These are phyloP conservation scores for Cynanchum wilfordii DNA, from an alignment of 257 asterid species.

Conservation along the genomic window DNA sequence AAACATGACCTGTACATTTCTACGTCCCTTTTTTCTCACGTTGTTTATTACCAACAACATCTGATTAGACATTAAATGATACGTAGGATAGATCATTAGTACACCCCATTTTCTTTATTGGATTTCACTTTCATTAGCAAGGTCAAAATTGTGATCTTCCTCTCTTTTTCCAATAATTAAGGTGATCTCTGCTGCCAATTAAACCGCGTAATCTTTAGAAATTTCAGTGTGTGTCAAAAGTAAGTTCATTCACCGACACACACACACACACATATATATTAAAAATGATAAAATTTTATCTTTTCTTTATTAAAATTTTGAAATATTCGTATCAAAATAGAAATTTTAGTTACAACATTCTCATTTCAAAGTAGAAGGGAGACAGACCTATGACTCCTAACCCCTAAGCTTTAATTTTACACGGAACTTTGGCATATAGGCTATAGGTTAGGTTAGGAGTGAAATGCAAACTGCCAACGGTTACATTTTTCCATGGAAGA, in stretches of 20 bases:
- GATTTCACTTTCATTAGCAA: too few relatives aligned
- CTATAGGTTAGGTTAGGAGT: background rate
- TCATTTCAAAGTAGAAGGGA: too few relatives aligned
- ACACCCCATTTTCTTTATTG: background rate
- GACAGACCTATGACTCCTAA: too few relatives aligned
- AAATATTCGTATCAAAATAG: too few relatives aligned
- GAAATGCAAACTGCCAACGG: background rate
- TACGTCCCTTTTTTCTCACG: background rate
- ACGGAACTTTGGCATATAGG: slow-evolving; percentile 4
- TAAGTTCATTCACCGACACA: background rate
- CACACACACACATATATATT: background rate
- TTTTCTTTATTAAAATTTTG: too few relatives aligned
- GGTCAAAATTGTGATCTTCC: background rate
- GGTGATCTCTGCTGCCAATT: background rate
- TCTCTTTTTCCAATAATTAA: background rate
- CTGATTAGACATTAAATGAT: background rate
- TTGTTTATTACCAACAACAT: background rate
- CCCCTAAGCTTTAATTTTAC: background rate
- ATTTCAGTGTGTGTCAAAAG: background rate
- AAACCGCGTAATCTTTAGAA: background rate
- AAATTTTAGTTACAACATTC: too few relatives aligned
- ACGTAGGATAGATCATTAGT: background rate
- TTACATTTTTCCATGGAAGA: background rate
- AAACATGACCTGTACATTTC: slow-evolving; percentile 4
- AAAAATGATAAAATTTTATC: too few relatives aligned